Evolutionary conservation across 345 rosid species (phyloP).

Genomic region (Iberis pinnata): DNA sequence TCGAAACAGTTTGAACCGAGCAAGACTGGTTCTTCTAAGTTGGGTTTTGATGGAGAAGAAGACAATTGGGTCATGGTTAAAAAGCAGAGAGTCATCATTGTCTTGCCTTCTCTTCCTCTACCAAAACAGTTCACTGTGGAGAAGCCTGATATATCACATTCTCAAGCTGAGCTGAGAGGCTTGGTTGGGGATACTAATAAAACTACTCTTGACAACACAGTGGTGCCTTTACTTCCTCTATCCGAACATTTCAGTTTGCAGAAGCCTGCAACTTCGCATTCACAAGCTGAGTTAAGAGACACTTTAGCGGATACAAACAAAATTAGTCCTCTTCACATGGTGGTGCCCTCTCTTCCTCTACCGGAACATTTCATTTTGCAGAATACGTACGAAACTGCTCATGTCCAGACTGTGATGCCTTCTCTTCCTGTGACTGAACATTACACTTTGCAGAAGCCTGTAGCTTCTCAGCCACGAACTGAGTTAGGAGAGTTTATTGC

Average conservation of each 20-base stretch:
- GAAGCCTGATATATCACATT: constrained; percentile 37
- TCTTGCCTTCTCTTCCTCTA: constrained; percentile 46
- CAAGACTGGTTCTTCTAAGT: constrained; percentile 16
- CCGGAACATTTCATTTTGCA: constrained; percentile 3
- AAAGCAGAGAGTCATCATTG: constrained; percentile 59
- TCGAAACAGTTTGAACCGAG: constrained; percentile 26
- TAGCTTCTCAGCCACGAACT: constrained; percentile 27
- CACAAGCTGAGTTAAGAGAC: constrained; percentile 27
- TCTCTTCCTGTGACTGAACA: constrained; percentile 26
- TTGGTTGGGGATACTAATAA: background rate
- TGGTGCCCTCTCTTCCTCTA: constrained; percentile 33
- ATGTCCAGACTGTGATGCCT: constrained; percentile 35
- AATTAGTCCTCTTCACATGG: background rate
- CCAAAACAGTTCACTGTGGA: constrained; percentile 26
- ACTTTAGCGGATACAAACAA: constrained; percentile 11
- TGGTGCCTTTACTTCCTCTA: constrained; percentile 36
- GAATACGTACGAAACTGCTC: constrained; percentile 13
- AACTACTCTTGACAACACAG: constrained; percentile 2
- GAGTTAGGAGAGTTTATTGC: constrained; percentile 15
- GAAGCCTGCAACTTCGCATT: constrained; percentile 29
- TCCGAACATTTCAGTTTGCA: constrained; percentile 2
- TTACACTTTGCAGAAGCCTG: constrained; percentile 20
- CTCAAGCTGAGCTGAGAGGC: constrained; percentile 19
- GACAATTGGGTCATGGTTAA: constrained; percentile 70
- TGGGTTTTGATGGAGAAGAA: constrained; percentile 34